These are phyloP conservation scores for Phytophthora pistaciae DNA, from an alignment of 352 stramenopile species.

Conservation along the genomic window DNA sequence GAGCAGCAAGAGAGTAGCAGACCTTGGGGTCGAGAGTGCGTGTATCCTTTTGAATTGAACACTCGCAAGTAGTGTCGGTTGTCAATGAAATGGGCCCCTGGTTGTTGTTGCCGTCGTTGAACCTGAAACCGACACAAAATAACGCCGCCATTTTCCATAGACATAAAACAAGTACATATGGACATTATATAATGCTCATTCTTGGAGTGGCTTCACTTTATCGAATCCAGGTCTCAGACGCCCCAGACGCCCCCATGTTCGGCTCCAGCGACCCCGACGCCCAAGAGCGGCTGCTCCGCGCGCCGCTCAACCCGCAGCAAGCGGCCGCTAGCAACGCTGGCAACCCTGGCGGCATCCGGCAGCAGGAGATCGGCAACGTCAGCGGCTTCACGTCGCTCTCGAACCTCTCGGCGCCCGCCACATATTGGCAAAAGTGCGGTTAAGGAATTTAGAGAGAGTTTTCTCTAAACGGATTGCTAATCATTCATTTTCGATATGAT, in stretches of 20 bases:
- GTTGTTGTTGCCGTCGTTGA: background rate
- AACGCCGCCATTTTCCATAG: background rate
- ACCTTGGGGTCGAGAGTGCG: conserved; percentile 10
- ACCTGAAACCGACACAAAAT: background rate
- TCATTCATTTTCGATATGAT: conserved; percentile 1
- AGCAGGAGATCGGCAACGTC: conserved; percentile 34
- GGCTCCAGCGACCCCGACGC: conserved; percentile 30
- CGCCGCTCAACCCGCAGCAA: conserved; percentile 48
- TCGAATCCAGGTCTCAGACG: background rate
- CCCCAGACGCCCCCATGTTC: conserved; percentile 33
- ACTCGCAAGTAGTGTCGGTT: conserved; percentile 17
- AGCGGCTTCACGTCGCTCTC: conserved; percentile 48
- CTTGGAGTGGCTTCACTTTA: background rate
- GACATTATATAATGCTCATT: background rate
- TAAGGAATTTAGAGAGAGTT: background rate
- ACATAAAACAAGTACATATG: background rate
- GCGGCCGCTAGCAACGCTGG: conserved; percentile 21
- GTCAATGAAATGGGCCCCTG: background rate
- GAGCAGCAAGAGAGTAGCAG: conserved; percentile 28
- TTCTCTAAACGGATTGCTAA: background rate
- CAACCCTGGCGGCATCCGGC: conserved; percentile 29
- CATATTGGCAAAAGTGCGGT: conserved; percentile 54
- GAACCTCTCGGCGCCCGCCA: conserved; percentile 36
- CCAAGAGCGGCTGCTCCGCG: conserved; percentile 37
- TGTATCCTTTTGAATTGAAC: conserved; percentile 41